A percentile compares a stretch with the other conserved stretches of the same genome.
Evolutionary conservation across 495 filamentous ascomycete species (phyloP).

Genomic region (Talaromyces liani): DNA sequence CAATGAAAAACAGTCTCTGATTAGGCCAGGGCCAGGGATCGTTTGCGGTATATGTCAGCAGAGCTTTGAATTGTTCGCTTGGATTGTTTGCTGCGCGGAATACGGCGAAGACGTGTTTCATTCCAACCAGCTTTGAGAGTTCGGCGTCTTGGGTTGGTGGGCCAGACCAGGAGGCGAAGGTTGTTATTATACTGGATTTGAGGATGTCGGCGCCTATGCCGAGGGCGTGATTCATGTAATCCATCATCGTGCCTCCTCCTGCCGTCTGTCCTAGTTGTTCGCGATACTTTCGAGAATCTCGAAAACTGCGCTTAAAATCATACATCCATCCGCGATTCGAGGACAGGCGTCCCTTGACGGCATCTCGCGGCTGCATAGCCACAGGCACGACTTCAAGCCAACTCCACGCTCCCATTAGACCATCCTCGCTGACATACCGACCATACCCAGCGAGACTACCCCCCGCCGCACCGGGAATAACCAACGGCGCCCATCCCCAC

Average conservation of each 20-base stretch:
- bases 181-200: neutral
- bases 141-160: neutral
- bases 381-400: neutral
- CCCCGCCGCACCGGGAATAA: neutral
- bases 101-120: neutral
- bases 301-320: neutral
- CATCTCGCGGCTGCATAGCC: neutral
- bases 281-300: neutral
- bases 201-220: neutral
- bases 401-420: neutral
- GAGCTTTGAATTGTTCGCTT: neutral
- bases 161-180: neutral
- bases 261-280: neutral
- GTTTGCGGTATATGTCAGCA: neutral
- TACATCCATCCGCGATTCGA: neutral
- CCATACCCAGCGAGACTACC: neutral
- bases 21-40: neutral
- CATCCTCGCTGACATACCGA: neutral
- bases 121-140: neutral
- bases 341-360: neutral
- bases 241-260: neutral
- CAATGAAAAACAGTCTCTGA: neutral
- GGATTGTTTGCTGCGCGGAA: neutral
- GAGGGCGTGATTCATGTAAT: neutral
- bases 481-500: neutral